Percentiles rank a stretch among this genome's conserved stretches.
These are phyloP conservation scores for Aspergillus hortae DNA, from an alignment of 2,329 filamentous ascomycete genomes.

Conservation along the genomic window DNA sequence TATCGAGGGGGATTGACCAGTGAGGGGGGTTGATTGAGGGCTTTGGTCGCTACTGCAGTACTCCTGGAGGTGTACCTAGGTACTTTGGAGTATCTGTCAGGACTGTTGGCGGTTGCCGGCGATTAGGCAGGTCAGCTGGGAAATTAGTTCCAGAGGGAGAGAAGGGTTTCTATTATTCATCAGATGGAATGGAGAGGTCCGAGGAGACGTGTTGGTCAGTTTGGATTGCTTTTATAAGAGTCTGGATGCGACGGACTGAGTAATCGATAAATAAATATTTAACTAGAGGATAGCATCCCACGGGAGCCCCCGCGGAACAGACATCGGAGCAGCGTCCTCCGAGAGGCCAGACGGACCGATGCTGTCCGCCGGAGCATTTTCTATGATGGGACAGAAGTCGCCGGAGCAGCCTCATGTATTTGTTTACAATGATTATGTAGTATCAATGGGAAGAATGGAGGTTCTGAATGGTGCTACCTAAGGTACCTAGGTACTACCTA, in stretches of 20 bases:
- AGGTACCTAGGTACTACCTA: neutral
- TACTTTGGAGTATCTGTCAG: neutral
- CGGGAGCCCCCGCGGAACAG: neutral
- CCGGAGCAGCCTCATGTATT: neutral
- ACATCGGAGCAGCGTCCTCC: conserved; percentile 24
- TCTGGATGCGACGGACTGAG: neutral
- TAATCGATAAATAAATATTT: neutral
- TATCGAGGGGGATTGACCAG: neutral
- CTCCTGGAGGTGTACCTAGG: neutral
- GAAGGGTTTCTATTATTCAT: neutral
- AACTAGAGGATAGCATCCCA: neutral
- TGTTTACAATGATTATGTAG: neutral
- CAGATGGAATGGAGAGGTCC: neutral
- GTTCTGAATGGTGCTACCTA: neutral
- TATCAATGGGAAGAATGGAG: neutral
- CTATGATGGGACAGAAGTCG: neutral
- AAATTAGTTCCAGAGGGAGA: neutral
- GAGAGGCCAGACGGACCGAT: conserved; percentile 6
- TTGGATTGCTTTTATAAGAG: neutral
- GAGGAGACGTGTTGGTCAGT: neutral
- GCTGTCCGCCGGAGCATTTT: neutral
- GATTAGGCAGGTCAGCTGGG: neutral
- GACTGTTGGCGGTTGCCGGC: too few species aligned
- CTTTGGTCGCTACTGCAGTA: neutral
- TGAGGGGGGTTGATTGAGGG: neutral